Evolutionary conservation across 2,329 filamentous ascomycete species (phyloP).

Genomic region (Cladosporium phlei): DNA sequence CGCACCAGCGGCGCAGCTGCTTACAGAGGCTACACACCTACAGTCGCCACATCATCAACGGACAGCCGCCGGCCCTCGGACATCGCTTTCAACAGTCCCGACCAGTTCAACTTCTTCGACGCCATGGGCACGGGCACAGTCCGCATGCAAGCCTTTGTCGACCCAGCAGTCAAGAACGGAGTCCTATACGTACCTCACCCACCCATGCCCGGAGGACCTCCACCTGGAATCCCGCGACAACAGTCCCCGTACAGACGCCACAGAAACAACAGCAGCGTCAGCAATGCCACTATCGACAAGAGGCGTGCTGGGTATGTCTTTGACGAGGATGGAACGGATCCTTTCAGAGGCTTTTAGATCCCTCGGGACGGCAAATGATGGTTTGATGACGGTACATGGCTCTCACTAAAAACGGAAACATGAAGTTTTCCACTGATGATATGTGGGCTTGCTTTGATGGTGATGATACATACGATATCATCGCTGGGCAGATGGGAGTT

Average conservation of each 20-base stretch:
- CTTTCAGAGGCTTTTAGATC: constrained; percentile 33
- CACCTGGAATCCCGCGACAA: neutral
- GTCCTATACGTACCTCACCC: constrained; percentile 30
- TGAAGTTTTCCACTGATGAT: neutral
- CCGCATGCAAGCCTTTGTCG: constrained; percentile 95
- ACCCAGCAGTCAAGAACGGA: constrained; percentile 36
- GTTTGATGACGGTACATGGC: no score
- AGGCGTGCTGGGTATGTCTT: constrained; percentile 31
- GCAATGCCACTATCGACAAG: constrained; percentile 27
- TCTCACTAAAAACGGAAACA: no score
- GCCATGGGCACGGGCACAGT: constrained; percentile 70
- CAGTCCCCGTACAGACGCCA: constrained; percentile 14
- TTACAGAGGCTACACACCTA: constrained; percentile 17
- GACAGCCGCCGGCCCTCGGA: constrained; percentile 24
- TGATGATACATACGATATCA: neutral
- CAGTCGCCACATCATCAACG: constrained; percentile 18
- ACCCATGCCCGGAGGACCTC: constrained; percentile 17
- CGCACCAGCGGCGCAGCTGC: constrained; percentile 13
- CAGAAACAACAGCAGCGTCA: constrained; percentile 27
- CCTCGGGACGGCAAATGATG: neutral
- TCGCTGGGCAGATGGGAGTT: neutral
- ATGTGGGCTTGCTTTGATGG: neutral
- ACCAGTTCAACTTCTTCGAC: constrained; percentile 65
- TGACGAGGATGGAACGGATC: constrained; percentile 32
- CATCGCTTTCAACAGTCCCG: constrained; percentile 18